These are phyloP conservation scores for Pelomyxa schiedti DNA, from an alignment of 78 protist species.

Conservation along the genomic window DNA sequence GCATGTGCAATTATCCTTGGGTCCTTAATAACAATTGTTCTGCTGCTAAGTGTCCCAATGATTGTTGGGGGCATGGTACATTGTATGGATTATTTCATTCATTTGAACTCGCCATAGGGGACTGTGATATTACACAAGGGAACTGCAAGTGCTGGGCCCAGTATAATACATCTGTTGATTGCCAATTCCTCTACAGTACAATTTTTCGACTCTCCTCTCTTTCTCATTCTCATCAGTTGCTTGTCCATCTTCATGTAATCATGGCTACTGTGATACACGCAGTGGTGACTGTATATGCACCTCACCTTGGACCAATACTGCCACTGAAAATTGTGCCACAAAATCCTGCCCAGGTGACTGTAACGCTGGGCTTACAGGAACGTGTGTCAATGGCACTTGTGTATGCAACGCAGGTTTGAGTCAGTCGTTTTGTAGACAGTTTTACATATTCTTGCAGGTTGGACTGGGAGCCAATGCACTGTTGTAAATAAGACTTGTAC, in stretches of 20 bases:
- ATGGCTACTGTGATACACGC: background rate
- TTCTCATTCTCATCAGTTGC: background rate
- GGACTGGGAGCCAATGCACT: background rate
- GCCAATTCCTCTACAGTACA: background rate
- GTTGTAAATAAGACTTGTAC: background rate
- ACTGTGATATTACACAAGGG: background rate
- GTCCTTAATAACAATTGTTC: background rate
- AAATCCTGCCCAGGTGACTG: background rate
- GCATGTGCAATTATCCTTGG: background rate
- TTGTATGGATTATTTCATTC: too few relatives aligned
- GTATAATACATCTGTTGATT: background rate
- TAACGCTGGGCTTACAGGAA: background rate
- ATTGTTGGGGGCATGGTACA: background rate
- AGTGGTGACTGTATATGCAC: background rate
- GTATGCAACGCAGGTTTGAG: too few relatives aligned
- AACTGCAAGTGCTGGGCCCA: background rate
- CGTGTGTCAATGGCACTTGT: background rate
- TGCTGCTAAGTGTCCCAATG: background rate
- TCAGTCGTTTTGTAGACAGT: too few relatives aligned
- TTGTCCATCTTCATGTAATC: background rate
- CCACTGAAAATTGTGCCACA: background rate
- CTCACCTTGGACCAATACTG: background rate
- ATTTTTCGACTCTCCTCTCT: background rate
- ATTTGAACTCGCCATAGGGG: too few relatives aligned
- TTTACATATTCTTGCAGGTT: too few relatives aligned